Conservation (phyloP, 2,329 filamentous ascomycete genomes). For the Claviceps arundinis region DNA sequence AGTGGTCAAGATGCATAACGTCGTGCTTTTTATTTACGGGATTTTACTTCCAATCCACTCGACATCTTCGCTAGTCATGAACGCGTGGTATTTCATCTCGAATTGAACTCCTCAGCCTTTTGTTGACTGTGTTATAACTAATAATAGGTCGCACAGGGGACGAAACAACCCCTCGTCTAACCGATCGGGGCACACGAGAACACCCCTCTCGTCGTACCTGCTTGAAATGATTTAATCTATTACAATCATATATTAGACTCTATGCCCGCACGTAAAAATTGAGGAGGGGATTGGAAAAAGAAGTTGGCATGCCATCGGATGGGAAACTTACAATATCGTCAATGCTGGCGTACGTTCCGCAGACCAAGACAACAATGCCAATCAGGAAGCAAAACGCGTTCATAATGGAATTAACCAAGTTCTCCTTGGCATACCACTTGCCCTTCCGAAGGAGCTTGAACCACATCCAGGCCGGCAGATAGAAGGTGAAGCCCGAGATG, state of each 20-base stretch:
- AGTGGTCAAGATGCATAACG: background rate
- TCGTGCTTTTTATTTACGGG: background rate
- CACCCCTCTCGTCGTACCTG: slow-evolving; percentile 7
- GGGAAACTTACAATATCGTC: slow-evolving; percentile 14
- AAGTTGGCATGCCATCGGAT: too few species aligned
- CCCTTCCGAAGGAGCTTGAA: slow-evolving; percentile 23
- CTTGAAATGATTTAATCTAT: slow-evolving; percentile 7
- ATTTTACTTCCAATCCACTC: background rate
- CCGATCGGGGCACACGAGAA: slow-evolving; percentile 9
- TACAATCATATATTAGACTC: background rate
- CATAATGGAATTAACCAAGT: slow-evolving; percentile 11
- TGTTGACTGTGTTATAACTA: background rate
- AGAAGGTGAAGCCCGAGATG: slow-evolving; percentile 26
- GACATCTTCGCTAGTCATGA: background rate
- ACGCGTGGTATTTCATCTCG: background rate
- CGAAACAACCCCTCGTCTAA: background rate
- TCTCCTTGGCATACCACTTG: slow-evolving; percentile 13
- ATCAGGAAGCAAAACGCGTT: slow-evolving; percentile 15
- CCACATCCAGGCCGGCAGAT: slow-evolving; percentile 27
- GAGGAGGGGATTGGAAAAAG: too few species aligned
- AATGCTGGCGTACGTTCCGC: slow-evolving; percentile 15
- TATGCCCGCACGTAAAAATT: background rate
- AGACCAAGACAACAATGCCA: slow-evolving; percentile 13
- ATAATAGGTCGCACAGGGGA: background rate
- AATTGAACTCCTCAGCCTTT: background rate